These are phyloP conservation scores for Tylopilus subfusipes DNA, from an alignment of 768 basidiomycete species.

Conservation along the genomic window DNA sequence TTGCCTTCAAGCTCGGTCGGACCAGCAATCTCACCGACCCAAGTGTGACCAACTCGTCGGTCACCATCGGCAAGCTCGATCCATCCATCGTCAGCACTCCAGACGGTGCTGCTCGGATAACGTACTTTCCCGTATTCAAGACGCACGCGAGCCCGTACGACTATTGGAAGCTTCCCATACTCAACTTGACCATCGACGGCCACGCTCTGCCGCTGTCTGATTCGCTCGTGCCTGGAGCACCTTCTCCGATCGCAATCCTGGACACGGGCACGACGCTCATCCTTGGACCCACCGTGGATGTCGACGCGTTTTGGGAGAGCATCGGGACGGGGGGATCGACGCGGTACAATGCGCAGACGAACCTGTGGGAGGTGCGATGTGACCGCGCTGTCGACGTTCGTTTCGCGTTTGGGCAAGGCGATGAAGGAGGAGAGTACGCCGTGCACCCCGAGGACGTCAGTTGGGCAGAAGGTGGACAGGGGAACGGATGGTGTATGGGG, in stretches of 20 bases:
- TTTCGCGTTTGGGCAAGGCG: constrained; percentile 41
- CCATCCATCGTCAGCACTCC: constrained; percentile 18
- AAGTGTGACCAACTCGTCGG: constrained; percentile 36
- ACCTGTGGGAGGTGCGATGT: constrained; percentile 51
- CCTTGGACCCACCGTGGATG: constrained; percentile 50
- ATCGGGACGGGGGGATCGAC: constrained; percentile 40
- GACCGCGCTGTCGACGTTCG: constrained; percentile 45
- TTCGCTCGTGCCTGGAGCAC: constrained; percentile 43
- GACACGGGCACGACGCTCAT: constrained; percentile 63
- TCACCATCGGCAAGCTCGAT: constrained; percentile 53
- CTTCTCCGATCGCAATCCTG: constrained; percentile 50
- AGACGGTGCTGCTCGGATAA: constrained; percentile 32
- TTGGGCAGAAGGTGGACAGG: constrained; percentile 42
- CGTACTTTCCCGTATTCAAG: constrained; percentile 40
- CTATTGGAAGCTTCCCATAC: constrained; percentile 57
- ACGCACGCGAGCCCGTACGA: constrained; percentile 38
- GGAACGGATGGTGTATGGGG: constrained; percentile 51
- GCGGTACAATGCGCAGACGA: constrained; percentile 33
- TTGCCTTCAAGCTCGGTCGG: constrained; percentile 49
- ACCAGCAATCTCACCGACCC: constrained; percentile 17
- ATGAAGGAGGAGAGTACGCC: constrained; percentile 35
- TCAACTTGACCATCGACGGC: constrained; percentile 43
- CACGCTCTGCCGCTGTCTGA: constrained; percentile 38
- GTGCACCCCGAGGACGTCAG: constrained; percentile 52
- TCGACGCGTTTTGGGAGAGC: constrained; percentile 49